A percentile compares a stretch with the other conserved stretches of the same genome.
Conservation (phyloP, 1,284 basidiomycete species). For the Fomitopsis schrenkii region DNA sequence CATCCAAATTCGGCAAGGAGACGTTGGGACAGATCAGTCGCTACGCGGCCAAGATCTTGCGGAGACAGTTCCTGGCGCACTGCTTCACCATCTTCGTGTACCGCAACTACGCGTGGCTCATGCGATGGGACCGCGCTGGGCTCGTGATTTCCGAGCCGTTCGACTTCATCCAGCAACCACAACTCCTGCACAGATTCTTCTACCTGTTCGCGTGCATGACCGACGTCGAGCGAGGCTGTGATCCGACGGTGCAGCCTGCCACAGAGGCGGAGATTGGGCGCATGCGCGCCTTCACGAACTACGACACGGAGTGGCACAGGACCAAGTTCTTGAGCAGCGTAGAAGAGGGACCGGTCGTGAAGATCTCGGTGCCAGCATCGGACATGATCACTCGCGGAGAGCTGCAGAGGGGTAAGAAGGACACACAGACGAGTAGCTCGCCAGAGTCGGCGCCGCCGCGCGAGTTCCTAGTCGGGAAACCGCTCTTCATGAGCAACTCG, state of each 20-base stretch:
- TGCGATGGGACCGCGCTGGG: conserved; percentile 16
- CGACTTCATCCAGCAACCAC: conserved; percentile 9
- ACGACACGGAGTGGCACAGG: too few relatives aligned
- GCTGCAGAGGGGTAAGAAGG: background rate
- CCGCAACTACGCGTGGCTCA: conserved; percentile 8
- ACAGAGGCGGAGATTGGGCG: background rate
- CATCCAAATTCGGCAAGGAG: too few relatives aligned
- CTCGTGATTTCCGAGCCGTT: conserved; percentile 10
- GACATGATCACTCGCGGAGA: background rate
- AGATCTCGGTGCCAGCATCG: background rate
- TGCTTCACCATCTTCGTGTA: conserved; percentile 12
- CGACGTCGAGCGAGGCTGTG: conserved; percentile 7
- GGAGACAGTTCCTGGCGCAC: conserved; percentile 9
- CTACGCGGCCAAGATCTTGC: background rate
- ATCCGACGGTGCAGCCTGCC: conserved; percentile 5
- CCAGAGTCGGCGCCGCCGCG: too few relatives aligned
- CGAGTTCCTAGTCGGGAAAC: background rate
- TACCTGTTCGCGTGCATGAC: conserved; percentile 10
- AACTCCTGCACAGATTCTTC: conserved; percentile 9
- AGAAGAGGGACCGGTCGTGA: background rate
- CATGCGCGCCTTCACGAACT: background rate
- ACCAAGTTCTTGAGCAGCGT: too few relatives aligned
- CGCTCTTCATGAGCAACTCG: background rate
- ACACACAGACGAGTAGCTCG: background rate
- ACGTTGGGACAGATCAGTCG: too few relatives aligned